Base-by-base conservation (phyloP, 352 stramenopile species). In the Phytopythium kandeliae region DNA sequence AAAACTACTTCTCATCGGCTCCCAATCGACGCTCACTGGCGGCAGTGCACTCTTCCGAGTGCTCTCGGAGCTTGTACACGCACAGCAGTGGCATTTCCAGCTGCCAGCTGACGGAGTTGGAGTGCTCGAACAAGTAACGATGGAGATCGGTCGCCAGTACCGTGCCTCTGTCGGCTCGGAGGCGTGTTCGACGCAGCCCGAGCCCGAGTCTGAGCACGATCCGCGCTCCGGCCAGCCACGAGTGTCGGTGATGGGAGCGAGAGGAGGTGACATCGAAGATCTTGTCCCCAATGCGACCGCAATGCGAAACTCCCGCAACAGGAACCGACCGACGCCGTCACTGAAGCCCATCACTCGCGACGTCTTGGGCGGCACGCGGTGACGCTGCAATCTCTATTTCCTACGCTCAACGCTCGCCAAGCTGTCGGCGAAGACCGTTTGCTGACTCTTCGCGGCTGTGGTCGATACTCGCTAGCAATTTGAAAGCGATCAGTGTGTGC, bases 1-100 rank as follows among this genome's bases (percentile, higher is more conserved):
- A n/a, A 96, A 94, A 46, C 65, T 96, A 5, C 25, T 96, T 37
- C 55, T 96, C 13, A 62, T 96, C 7, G 86, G 86, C 3, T 94
- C 84, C 0, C 56, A 62, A 25, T 58, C 63, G 35, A 93, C 85
- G 13, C 70, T 93, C 22, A 67, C 58, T 25, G 60, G 64, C 2
- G 79, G 79, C 1, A 85, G 74, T 47, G 67, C 71, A 10, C 64
- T 91, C 24, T 89, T 91, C 22, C 53, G 66, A 35, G 66, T 71
- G 17, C 57, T 90, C 2, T 59, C 59, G 9, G 31, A 64, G 19
- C 61, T 82, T 11, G 66, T 87, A 28, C 41, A 63, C 26, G 52
- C 71, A 22, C 64, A 64, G 12, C 49, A 55, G 1, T 90, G 79
- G 79, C 58, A 60, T 12, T 58, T 64, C 28, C 47, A 62, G 17